Evolutionary conservation across 768 basidiomycete genomes (phyloP), one percentile per base, ranked within the genome.

Genomic region (Mycena crocata): DNA sequence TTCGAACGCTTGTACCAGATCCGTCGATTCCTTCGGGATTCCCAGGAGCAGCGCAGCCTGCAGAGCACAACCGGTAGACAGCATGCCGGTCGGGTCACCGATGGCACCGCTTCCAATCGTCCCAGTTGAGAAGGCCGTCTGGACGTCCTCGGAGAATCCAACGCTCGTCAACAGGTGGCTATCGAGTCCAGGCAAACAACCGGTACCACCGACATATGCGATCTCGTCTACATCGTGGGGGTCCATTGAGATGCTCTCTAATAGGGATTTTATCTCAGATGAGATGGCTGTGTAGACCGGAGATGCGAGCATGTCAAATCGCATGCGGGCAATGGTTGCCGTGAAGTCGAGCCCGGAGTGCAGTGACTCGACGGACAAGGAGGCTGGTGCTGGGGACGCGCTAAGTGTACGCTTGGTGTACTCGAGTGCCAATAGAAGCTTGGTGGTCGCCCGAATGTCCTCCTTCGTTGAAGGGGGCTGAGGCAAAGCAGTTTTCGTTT

Each of bases 341-440:
- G 93, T 95, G 75, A 91, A 95, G 79, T 99, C 97, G 39, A 93
- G 75, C 1, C 96, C 97, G 63, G 97, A 96, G 78, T 96, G 97
- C 71, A 99, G 86, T 0, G 93, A 94, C 79, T 98, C 96, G 69
- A 99, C 93, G 19, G 93, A 92, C 79, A 95, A 94, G 1, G 93
- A 93, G 2, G 95, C 96, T 1, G 95, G 93, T 17, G 92, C 92
- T 3, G 91, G 87, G 5, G 91, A 92, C 0, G 97, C 96, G 56
- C 90, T 91, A 69, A 99, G 85, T 0, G 95, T 95, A 70, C 96
- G 90, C 81, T 98, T 99, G 31, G 95, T 97, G 76, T 95, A 92
- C 76, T 98, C 96, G 60, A 98, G 89, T 9, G 96, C 95, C 24
- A 99, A 88, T 13, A 92, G 88, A 30, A 99, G 89, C 75, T 96